Evolutionary conservation across 2,329 filamentous ascomycete species (phyloP), one percentile per base, ranked within the genome.

Genomic region (Talaromyces albobiverticillius): DNA sequence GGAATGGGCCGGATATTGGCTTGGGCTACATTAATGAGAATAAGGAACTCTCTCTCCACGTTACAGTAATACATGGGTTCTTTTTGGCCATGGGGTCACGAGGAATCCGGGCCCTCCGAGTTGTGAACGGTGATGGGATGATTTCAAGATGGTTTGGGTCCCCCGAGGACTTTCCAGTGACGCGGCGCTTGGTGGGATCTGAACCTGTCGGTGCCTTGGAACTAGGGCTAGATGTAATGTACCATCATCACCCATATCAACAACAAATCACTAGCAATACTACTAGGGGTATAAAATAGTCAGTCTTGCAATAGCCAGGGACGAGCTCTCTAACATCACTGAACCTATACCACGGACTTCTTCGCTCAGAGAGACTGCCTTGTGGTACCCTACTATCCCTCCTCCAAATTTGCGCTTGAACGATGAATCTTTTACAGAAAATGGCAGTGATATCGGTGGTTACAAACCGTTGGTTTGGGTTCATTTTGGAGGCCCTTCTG

Each of bases 271-370:
- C 38, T 54, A 18, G 49, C 11, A 36, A 26, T 51, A 20, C 16
- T 25, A 36, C 14, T 45, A 55, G 53, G 53, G 46, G 5, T 55
- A 55, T n/a, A 55, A 55, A 38, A 41, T 55, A 32, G 34, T 40
- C n/a, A 7, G 16, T 51, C 40, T 55, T 34, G 11, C 31, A 40
- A 20, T 50, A 22, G 11, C 22, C 16, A 26, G 22, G 18, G 10
- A 50, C 9, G 13, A 14, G 16, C 3, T 10, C 31, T 36, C 34
- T 11, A 31, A 18, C 29, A 23, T 22, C 13, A 16, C 16, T 20
- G 34, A 43, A 50, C 14, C 29, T 42, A 23, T 23, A 14, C n/a
- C 23, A 46, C 40, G 20, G 40, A 46, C 25, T 18, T 31, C 10
- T 51, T 32, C 48, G 31, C 25, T 48, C 14, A 50, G 53, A 36